Evolutionary conservation across 352 stramenopile genomes (phyloP).

Genomic region (Pythium aristosporum): DNA sequence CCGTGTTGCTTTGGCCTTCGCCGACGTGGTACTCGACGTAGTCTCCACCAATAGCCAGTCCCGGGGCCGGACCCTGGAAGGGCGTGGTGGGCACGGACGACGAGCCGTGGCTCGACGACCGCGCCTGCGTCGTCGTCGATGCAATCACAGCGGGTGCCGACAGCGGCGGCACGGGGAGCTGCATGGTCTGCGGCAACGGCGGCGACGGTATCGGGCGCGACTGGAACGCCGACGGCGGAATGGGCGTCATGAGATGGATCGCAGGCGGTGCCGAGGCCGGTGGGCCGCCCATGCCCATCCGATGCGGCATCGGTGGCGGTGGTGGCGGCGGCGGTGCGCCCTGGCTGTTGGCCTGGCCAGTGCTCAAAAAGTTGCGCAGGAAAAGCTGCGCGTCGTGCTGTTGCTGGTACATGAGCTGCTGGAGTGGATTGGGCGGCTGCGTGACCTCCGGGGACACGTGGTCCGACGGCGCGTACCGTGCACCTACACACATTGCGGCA

Average conservation of each 20-base stretch:
- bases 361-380: conserved; percentile 29
- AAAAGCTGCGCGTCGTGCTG: conserved; percentile 33
- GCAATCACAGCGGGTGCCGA: conserved; percentile 28
- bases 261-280: conserved; percentile 18
- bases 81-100: conserved; percentile 37
- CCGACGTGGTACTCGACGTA: conserved; percentile 54
- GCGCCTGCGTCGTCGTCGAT: conserved; percentile 17
- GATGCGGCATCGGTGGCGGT: background rate
- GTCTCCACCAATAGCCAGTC: conserved; percentile 48
- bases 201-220: conserved; percentile 15
- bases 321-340: conserved; percentile 15
- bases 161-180: conserved; percentile 33
- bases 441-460: conserved; percentile 65
- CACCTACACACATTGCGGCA: no score
- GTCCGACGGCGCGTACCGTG: conserved; percentile 52
- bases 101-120: conserved; percentile 32
- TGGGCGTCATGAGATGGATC: conserved; percentile 34
- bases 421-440: conserved; percentile 61
- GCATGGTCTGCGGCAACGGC: conserved; percentile 26
- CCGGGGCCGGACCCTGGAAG: conserved; percentile 41
- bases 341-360: conserved; percentile 4
- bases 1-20: conserved; percentile 39
- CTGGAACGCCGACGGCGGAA: conserved; percentile 24
- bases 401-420: conserved; percentile 63
- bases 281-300: background rate